Percentiles rank a stretch among this genome's conserved stretches.
phyloP scores from a whole-genome alignment of 2,329 filamentous ascomycete genomes.

The Trichoderma aggressivum region DNA sequence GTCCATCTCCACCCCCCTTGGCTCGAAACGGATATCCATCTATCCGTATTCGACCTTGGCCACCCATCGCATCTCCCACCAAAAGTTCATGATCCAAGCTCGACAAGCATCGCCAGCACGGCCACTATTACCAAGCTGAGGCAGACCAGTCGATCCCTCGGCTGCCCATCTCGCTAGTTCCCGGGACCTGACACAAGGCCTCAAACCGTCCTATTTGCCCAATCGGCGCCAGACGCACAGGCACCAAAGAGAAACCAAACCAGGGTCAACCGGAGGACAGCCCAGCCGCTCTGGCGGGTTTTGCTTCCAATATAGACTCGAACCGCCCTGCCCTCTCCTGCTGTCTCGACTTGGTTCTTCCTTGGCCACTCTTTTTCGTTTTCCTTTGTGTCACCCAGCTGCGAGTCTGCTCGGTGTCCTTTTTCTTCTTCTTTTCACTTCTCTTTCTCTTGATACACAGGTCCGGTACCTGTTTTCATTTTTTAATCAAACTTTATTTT shows the following conservation, averaged over 20 bases:
- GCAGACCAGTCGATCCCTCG: not conserved
- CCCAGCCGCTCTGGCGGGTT: slow-evolving; percentile 12
- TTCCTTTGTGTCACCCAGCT: slow-evolving; percentile 4
- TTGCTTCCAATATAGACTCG: slow-evolving; percentile 18
- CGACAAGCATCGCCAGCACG: not conserved
- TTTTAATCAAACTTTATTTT: slow-evolving; percentile 24
- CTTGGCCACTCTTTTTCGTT: slow-evolving; percentile 14
- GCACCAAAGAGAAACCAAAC: not conserved
- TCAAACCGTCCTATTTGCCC: slow-evolving; percentile 5
- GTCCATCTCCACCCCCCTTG: slow-evolving; percentile 11
- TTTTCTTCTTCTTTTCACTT: slow-evolving; percentile 8
- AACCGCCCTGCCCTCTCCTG: not conserved
- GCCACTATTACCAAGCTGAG: not conserved
- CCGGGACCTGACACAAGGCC: slow-evolving; percentile 22
- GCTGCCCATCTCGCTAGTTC: slow-evolving; percentile 14
- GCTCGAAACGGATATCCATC: slow-evolving; percentile 14
- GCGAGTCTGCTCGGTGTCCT: slow-evolving; percentile 13
- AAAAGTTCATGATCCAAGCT: not conserved
- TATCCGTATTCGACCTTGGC: slow-evolving; percentile 2
- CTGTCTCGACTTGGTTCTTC: slow-evolving; percentile 9
- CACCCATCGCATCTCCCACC: not conserved
- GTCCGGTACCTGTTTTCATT: slow-evolving; percentile 49
- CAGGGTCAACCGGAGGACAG: not conserved
- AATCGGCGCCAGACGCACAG: slow-evolving; percentile 18
- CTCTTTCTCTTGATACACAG: slow-evolving; percentile 30